Percentiles rank a stretch among this genome's conserved stretches.
Conservation (phyloP, 2,329 filamentous ascomycete genomes). For the Delphinella strobiligena region DNA sequence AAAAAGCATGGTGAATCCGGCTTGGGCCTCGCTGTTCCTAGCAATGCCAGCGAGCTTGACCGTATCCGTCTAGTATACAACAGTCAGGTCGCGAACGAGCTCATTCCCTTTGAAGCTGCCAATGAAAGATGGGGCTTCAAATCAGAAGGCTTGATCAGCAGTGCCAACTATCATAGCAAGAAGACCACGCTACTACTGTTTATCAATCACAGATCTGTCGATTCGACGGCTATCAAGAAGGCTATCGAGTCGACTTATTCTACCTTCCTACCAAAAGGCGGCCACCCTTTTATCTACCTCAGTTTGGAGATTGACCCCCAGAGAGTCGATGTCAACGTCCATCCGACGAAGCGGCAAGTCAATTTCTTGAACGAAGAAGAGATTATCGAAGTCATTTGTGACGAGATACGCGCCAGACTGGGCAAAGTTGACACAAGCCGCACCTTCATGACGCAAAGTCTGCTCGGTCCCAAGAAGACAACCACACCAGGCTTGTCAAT, state of each 20-base stretch:
- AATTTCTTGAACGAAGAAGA: conserved; percentile 98
- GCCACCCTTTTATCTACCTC: conserved; percentile 87
- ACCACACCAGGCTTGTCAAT: conserved; percentile 16
- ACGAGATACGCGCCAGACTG: conserved; percentile 63
- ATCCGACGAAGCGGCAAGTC: conserved; percentile 92
- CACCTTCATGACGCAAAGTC: conserved; percentile 85
- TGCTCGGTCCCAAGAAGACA: conserved; percentile 52
- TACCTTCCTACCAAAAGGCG: conserved; percentile 79
- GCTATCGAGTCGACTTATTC: conserved; percentile 84
- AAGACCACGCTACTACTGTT: conserved; percentile 80
- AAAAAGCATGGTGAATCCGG: conserved; percentile 90
- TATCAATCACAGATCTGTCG: conserved; percentile 91
- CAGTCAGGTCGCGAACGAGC: conserved; percentile 70
- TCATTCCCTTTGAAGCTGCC: conserved; percentile 61
- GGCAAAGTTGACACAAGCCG: conserved; percentile 85
- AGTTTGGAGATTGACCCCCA: conserved; percentile 86
- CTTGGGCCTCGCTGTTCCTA: conserved; percentile 67
- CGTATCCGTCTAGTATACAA: conserved; percentile 87
- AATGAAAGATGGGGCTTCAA: conserved; percentile 76
- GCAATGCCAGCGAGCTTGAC: conserved; percentile 60
- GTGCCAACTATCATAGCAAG: conserved; percentile 90
- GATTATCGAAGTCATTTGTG: conserved; percentile 76
- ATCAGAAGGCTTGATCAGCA: conserved; percentile 70
- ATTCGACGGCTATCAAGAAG: conserved; percentile 78
- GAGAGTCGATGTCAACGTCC: conserved; percentile 91